Conservation (phyloP, 2,329 filamentous ascomycete species). For the Diaporthe nobilis region DNA sequence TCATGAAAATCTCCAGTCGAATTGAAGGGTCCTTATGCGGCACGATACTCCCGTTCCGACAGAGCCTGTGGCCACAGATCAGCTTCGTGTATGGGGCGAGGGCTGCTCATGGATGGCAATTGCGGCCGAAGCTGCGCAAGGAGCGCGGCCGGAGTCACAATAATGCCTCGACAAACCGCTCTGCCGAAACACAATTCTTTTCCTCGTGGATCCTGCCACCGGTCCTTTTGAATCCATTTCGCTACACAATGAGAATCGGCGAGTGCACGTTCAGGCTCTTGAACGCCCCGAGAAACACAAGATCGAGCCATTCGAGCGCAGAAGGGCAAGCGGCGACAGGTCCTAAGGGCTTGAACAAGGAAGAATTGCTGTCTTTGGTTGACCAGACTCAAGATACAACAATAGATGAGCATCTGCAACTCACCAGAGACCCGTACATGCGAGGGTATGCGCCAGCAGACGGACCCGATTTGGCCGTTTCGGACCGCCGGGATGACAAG, state of each 20-base stretch:
- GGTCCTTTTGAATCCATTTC: conserved; percentile 27
- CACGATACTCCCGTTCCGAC: conserved; percentile 66
- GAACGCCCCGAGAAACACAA: background rate
- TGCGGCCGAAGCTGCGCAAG: conserved; percentile 34
- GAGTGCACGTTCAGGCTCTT: conserved; percentile 34
- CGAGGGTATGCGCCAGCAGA: conserved; percentile 67
- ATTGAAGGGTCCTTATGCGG: conserved; percentile 72
- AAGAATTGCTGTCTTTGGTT: conserved; percentile 68
- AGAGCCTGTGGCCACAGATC: conserved; percentile 14
- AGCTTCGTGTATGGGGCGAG: conserved; percentile 21
- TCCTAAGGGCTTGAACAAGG: conserved; percentile 46
- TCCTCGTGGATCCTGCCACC: conserved; percentile 36
- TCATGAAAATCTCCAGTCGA: conserved; percentile 73
- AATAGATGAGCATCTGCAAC: conserved; percentile 67
- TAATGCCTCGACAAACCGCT: conserved; percentile 15
- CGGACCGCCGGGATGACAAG: conserved; percentile 64
- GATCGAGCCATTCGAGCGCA: conserved; percentile 38
- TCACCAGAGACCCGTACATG: conserved; percentile 67
- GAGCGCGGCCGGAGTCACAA: conserved; percentile 9
- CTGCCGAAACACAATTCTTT: conserved; percentile 37
- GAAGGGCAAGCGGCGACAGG: conserved; percentile 1
- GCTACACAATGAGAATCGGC: conserved; percentile 13
- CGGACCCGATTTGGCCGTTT: conserved; percentile 63
- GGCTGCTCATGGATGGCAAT: conserved; percentile 36
- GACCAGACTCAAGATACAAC: conserved; percentile 62